Base-by-base conservation (phyloP, 164 flowering plant genomes). In the Berberis thunbergii region DNA sequence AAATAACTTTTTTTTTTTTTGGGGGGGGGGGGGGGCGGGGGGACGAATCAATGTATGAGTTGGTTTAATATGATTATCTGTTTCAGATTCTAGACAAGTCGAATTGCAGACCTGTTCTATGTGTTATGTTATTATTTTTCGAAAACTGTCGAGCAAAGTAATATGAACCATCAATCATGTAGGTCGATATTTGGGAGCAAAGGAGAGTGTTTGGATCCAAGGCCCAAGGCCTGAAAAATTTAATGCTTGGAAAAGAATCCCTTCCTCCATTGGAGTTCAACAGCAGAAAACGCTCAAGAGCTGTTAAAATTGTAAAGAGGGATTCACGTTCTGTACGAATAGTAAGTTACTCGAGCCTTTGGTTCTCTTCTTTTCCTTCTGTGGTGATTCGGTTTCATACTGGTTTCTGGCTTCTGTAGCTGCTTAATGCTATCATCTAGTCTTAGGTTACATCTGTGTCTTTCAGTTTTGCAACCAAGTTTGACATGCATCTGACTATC, bases 171-270 rank as follows among this genome's bases (percentile, higher is more conserved):
- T 26, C 26, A 26, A 26, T 26, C 26, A 10, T 52, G 2, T 69
- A 90, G 97, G 89, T 90, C 72, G 75, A 64, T 61, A 89, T 94
- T 72, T 94, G 98, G 98, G 96, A 94, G 74, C 85, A 94, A 72
- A 84, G 97, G 75, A 88, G 69, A 76, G 96, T 94, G 38, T 94
- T 94, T 80, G 98, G 98, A 45, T 93, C 97, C 56, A 87, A 71
- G 11, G 71, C 84, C 38, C 65, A 64, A 70, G 81, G 83, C 71
- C 83, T 94, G 64, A 83, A 79, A 73, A 88, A 84, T 67, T 58
- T 84, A 56, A 87, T 94, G 91, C 89, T 87, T 68, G 91, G 87
- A 53, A 83, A 79, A 70, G 97, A 83, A 55, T 70, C 65, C 1
- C 93, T 85, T 11, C 89, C 85, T 9, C 91, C 98, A 0, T 68